phyloP scores from a whole-genome alignment of 1,284 basidiomycete species.

The Cutaneotrichosporon sp. region DNA sequence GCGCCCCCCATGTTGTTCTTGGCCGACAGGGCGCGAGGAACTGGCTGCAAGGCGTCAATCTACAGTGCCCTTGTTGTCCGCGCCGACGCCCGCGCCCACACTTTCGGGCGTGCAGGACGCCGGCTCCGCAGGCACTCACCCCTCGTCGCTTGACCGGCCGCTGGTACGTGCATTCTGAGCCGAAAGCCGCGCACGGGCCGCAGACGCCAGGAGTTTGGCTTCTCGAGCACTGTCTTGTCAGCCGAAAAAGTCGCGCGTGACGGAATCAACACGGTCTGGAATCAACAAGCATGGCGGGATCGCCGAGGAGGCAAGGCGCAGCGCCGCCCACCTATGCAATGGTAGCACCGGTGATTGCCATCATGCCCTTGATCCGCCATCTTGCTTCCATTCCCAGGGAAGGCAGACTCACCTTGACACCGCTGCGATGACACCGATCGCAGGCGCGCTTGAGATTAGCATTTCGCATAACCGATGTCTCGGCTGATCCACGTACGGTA shows the following conservation, averaged over 20 bases:
- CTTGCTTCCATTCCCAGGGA: background rate
- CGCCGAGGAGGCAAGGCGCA: too few species aligned
- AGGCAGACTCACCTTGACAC: constrained; percentile 39
- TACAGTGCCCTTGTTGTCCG: background rate
- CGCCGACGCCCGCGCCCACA: background rate
- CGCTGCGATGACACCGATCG: constrained; percentile 49
- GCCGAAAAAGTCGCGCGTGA: background rate
- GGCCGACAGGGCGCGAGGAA: constrained; percentile 6
- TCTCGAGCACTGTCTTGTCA: constrained; percentile 36
- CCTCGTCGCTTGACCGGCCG: constrained; percentile 49
- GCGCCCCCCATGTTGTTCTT: background rate
- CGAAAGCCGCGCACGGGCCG: constrained; percentile 43
- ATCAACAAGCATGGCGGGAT: background rate
- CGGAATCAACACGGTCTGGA: too few species aligned
- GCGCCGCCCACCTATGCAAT: too few species aligned
- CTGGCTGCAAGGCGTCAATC: constrained; percentile 12
- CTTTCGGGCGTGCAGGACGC: background rate
- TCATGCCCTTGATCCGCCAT: background rate
- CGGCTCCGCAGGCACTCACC: constrained; percentile 29
- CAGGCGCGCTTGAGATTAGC: constrained; percentile 41
- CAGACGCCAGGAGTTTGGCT: constrained; percentile 34
- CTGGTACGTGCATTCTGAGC: constrained; percentile 46
- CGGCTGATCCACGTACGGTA: constrained; percentile 3
- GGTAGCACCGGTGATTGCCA: background rate
- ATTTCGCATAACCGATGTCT: background rate